phyloP scores from a whole-genome alignment of 169 alveolate species.

The Babesia bovis region DNA sequence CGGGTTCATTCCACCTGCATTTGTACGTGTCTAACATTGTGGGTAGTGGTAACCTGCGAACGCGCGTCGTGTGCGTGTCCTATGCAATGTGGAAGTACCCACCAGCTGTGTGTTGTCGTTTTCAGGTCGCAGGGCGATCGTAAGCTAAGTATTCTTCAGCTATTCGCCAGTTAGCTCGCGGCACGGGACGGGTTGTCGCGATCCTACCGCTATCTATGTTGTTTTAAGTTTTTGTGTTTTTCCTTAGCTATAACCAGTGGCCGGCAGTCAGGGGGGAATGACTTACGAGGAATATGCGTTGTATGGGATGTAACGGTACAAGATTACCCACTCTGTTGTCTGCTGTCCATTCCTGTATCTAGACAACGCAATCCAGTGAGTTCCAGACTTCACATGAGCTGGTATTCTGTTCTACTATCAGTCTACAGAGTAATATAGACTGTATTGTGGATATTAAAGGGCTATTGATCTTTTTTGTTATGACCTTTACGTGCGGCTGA shows the following conservation, averaged over 20 bases:
- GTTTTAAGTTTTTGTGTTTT: slow-evolving; percentile 34
- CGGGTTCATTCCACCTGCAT: not conserved
- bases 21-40: not conserved
- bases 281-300: not conserved
- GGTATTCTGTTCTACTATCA: too few relatives aligned
- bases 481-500: slow-evolving; percentile 6
- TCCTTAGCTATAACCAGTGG: not conserved
- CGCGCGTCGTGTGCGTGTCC: slow-evolving; percentile 29
- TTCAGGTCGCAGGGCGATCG: slow-evolving; percentile 12
- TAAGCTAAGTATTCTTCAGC: too few relatives aligned
- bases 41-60: not conserved
- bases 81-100: slow-evolving; percentile 2
- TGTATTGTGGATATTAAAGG: not conserved
- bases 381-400: too few relatives aligned
- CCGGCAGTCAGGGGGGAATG: not conserved
- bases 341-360: not conserved
- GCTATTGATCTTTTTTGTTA: not conserved
- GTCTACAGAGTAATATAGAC: too few relatives aligned
- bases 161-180: not conserved
- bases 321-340: not conserved
- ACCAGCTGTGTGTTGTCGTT: slow-evolving; percentile 8
- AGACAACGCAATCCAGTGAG: not conserved
- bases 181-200: not conserved
- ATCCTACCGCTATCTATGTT: not conserved
- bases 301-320: not conserved